Evolutionary conservation across 2,329 filamentous ascomycete species (phyloP).

Genomic region (Monilinia polystroma): DNA sequence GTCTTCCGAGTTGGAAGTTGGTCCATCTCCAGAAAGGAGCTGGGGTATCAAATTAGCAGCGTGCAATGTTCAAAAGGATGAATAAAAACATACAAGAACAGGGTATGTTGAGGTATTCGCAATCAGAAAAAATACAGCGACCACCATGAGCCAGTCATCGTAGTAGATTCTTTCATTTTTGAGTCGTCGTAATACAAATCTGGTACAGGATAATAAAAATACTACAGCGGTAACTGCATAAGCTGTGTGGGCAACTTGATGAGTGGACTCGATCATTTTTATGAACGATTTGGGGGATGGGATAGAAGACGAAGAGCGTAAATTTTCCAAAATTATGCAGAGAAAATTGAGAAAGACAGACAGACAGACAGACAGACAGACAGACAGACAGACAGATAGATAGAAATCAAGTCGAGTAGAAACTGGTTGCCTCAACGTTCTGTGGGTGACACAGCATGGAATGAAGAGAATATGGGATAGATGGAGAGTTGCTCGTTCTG

Average conservation of each 20-base stretch:
- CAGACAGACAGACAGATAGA: neutral
- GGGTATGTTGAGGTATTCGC: constrained; percentile 1
- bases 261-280: neutral
- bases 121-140: neutral
- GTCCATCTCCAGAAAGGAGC: neutral
- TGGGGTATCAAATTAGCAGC: neutral
- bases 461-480: neutral
- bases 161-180: constrained; percentile 9
- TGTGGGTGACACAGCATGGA: neutral
- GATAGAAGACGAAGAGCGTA: neutral
- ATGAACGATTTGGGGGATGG: too few species aligned
- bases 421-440: neutral
- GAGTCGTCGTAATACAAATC: constrained; percentile 12
- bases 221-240: neutral
- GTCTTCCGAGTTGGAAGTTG: too few species aligned
- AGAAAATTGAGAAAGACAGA: neutral
- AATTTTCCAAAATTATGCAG: neutral
- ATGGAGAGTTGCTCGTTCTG: neutral
- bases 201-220: neutral
- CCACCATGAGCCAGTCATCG: constrained; percentile 21
- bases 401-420: neutral
- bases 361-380: neutral
- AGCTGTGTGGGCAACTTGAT: neutral
- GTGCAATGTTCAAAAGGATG: neutral
- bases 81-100: neutral